Conservation (phyloP, 2,329 filamentous ascomycete genomes). For the Coniochaeta sp. region DNA sequence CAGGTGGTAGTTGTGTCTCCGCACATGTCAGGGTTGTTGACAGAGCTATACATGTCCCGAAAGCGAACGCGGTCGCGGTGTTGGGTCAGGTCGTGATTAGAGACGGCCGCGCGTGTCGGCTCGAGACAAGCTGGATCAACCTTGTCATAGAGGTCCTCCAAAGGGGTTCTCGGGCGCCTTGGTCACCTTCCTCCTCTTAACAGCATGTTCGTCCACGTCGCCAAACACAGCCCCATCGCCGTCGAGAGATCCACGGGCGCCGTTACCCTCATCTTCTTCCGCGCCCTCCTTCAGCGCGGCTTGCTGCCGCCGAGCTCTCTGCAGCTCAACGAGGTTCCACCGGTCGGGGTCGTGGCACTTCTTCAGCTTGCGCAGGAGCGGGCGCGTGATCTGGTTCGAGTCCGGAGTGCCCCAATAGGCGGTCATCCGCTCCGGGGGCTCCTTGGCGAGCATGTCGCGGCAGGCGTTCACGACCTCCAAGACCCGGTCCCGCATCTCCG, state of each 20-base stretch:
- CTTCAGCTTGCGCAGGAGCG: conserved; percentile 61
- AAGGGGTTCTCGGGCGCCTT: conserved; percentile 35
- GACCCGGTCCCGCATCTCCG: conserved; percentile 37
- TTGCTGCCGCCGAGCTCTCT: conserved; percentile 55
- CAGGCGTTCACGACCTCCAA: conserved; percentile 42
- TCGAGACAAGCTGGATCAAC: neutral
- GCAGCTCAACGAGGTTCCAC: conserved; percentile 62
- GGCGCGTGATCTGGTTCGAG: conserved; percentile 42
- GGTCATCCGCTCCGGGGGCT: conserved; percentile 47
- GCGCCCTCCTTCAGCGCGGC: conserved; percentile 30
- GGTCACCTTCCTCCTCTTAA: conserved; percentile 39
- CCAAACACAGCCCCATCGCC: conserved; percentile 41
- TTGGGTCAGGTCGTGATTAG: neutral
- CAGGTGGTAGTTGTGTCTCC: no score
- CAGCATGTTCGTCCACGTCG: conserved; percentile 20
- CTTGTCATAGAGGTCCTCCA: conserved; percentile 33
- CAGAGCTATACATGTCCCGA: no score
- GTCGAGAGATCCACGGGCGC: neutral
- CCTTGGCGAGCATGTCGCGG: conserved; percentile 45
- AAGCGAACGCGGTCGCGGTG: neutral
- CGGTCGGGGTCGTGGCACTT: conserved; percentile 69
- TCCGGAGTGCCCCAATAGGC: conserved; percentile 48
- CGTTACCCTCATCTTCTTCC: conserved; percentile 17
- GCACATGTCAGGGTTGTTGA: no score
- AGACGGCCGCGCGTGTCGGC: neutral